These are phyloP conservation scores for Trametes sanguinea DNA, from an alignment of 768 basidiomycete species.

Conservation along the genomic window DNA sequence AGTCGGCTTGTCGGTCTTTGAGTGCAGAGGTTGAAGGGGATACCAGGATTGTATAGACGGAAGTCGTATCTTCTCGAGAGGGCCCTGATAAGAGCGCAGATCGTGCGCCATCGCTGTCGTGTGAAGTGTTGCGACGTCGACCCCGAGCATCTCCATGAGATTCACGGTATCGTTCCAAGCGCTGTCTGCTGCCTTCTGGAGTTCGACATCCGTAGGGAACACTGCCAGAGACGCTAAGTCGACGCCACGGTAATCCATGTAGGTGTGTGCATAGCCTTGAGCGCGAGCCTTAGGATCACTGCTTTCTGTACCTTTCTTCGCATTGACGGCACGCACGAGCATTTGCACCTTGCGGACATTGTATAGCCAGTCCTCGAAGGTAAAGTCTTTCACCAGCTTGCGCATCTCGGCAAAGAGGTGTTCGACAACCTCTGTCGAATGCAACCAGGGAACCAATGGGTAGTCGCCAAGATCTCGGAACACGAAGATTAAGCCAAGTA, in stretches of 20 bases:
- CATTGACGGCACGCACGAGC: background rate
- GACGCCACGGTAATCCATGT: background rate
- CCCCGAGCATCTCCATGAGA: background rate
- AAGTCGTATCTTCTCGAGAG: too few species aligned
- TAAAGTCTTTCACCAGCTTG: slow-evolving; percentile 31
- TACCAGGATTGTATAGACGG: too few species aligned
- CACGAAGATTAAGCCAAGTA: slow-evolving; percentile 35
- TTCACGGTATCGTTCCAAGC: background rate
- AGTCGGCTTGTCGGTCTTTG: too few species aligned
- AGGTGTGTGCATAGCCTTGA: slow-evolving; percentile 2
- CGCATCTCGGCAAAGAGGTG: slow-evolving; percentile 34
- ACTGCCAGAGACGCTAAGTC: background rate
- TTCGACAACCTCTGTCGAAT: slow-evolving; percentile 34
- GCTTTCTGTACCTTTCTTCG: background rate
- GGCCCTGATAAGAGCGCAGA: too few species aligned
- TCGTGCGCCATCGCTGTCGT: too few species aligned
- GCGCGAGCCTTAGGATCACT: background rate
- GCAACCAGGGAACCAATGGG: slow-evolving; percentile 42
- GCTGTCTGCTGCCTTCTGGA: background rate
- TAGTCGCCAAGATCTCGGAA: slow-evolving; percentile 36
- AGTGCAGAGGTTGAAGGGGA: too few species aligned
- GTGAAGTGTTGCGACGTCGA: background rate
- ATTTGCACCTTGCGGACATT: slow-evolving; percentile 7
- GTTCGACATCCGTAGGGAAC: background rate
- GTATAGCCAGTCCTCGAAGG: slow-evolving; percentile 23